Conservation (phyloP, 2,329 filamentous ascomycete genomes). For the Aspergillus chevalieri region DNA sequence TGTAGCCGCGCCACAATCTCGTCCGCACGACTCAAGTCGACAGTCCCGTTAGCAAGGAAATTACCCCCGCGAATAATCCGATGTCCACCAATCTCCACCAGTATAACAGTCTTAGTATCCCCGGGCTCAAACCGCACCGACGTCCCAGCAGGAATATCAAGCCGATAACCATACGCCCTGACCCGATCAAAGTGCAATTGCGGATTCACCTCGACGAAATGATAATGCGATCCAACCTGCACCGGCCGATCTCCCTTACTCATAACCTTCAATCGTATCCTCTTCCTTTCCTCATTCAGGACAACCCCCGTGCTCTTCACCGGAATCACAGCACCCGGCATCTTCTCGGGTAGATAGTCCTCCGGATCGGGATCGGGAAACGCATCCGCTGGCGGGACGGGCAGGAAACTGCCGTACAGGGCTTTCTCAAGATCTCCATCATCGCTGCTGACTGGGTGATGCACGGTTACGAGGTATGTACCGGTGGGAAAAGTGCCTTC, state of each 20-base stretch:
- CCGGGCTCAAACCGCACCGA: conserved; percentile 92
- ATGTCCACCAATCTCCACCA: conserved; percentile 81
- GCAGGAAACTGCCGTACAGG: conserved; percentile 85
- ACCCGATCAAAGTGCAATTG: conserved; percentile 81
- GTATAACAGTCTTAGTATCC: conserved; percentile 79
- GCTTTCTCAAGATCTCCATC: conserved; percentile 83
- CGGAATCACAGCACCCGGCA: conserved; percentile 73
- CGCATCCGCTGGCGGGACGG: conserved; percentile 61
- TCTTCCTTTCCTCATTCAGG: conserved; percentile 67
- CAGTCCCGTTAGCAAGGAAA: conserved; percentile 63
- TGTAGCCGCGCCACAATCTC: conserved; percentile 64
- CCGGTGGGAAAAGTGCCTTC: conserved; percentile 89
- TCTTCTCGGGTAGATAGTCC: conserved; percentile 61
- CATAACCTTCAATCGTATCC: conserved; percentile 69
- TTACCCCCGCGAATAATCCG: conserved; percentile 81
- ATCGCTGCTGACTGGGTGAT: conserved; percentile 78
- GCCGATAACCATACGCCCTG: conserved; percentile 72
- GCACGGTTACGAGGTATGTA: conserved; percentile 90
- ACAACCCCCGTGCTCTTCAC: conserved; percentile 61
- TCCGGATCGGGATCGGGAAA: conserved; percentile 61
- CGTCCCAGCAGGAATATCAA: conserved; percentile 87
- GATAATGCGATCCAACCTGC: conserved; percentile 82
- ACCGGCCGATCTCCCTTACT: conserved; percentile 86
- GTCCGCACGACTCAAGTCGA: conserved; percentile 59
- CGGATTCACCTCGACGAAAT: conserved; percentile 93